phyloP scores from a whole-genome alignment of 2,329 filamentous ascomycete genomes.

The Ophiostoma sp. region DNA sequence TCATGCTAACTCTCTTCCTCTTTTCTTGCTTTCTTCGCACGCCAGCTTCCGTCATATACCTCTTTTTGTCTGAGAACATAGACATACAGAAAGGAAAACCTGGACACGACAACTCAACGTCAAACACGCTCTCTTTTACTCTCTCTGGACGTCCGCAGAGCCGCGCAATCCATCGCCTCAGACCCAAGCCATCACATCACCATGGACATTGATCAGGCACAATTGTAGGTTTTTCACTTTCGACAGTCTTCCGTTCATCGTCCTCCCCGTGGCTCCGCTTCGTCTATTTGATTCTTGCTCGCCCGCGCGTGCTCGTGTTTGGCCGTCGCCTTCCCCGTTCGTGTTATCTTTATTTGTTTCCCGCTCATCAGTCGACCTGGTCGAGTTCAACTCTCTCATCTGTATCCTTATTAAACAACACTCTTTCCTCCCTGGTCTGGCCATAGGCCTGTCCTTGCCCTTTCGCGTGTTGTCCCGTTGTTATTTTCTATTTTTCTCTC shows the following conservation, averaged over 20 bases:
- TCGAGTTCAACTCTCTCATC: neutral
- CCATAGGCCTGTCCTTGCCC: neutral
- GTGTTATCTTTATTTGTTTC: neutral
- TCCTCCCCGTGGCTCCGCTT: neutral
- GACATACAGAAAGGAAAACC: conserved; percentile 30
- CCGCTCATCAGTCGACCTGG: conserved; percentile 7
- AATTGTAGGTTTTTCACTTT: conserved; percentile 48
- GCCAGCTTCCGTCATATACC: conserved; percentile 41
- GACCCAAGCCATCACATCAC: conserved; percentile 36
- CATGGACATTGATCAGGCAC: conserved; percentile 55
- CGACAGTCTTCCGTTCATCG: conserved; percentile 1
- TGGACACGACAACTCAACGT: neutral
- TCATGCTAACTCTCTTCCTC: conserved; percentile 42
- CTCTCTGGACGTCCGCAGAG: conserved; percentile 4
- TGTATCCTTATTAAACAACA: conserved; percentile 7
- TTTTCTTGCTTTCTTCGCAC: neutral
- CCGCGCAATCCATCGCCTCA: neutral
- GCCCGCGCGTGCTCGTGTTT: neutral
- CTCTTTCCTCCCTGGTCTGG: neutral
- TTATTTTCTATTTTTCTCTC: neutral
- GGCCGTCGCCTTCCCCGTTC: neutral
- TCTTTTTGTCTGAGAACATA: conserved; percentile 23
- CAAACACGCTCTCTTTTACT: neutral
- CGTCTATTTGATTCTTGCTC: conserved; percentile 18
- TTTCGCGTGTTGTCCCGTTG: neutral